Conservation (phyloP, 371 early-diverging fungal species). For the Apophysomyces ossiformis region DNA sequence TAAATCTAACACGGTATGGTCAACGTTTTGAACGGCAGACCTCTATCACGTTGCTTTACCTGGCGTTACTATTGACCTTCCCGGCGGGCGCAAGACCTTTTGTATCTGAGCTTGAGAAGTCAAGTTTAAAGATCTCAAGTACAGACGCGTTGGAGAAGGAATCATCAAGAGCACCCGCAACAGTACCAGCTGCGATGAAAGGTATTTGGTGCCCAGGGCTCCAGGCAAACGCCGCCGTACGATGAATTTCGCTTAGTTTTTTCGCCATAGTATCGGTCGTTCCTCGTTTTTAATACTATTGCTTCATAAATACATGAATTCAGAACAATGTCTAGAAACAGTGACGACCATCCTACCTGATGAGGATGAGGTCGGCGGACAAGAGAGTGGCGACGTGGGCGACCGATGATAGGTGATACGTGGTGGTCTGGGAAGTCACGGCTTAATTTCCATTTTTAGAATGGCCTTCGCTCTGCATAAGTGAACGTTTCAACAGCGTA, state of each 20-base stretch:
- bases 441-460: too few species aligned
- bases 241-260: constrained; percentile 73
- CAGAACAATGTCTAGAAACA: neutral
- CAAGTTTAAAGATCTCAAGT: constrained; percentile 88
- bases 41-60: constrained; percentile 48
- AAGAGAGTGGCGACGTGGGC: constrained; percentile 6
- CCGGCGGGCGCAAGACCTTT: constrained; percentile 56
- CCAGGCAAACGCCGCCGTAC: constrained; percentile 86
- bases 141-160: constrained; percentile 91
- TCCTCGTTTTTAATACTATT: neutral
- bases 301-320: neutral
- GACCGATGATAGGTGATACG: neutral
- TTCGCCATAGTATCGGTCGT: constrained; percentile 39
- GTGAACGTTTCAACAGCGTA: too few species aligned
- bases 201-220: constrained; percentile 75
- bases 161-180: constrained; percentile 96
- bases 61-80: constrained; percentile 63
- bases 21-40: neutral
- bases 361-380: constrained; percentile 14
- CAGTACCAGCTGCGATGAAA: constrained; percentile 91
- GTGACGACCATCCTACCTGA: constrained; percentile 16
- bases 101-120: constrained; percentile 52
- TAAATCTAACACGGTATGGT: constrained; percentile 44
- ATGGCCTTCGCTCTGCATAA: too few species aligned
- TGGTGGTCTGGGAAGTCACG: neutral